Evolutionary conservation across 345 rosid species (phyloP), one percentile per base, ranked within the genome.

Genomic region (Passiflora organensis): DNA sequence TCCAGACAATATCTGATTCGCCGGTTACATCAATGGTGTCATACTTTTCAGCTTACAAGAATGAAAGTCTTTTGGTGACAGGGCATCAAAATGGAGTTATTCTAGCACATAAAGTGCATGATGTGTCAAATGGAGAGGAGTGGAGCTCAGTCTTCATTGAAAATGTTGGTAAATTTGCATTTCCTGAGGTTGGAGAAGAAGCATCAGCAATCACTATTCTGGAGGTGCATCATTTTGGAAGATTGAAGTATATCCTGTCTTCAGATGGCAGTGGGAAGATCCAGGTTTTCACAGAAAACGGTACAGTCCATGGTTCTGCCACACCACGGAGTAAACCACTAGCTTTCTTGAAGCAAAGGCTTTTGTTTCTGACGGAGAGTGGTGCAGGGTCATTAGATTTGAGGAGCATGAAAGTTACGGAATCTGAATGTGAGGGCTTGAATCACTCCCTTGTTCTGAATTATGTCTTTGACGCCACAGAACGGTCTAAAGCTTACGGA

Each of bases 341-440:
- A 5, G 89, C 77, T 6, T 89, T 93, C 74, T 72, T 86, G 76
- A 89, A 86, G 76, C 99, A 89, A 63, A 89, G 96, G 74, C 80
- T 86, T 60, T 72, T 93, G 82, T 93, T 93, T 73, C 80, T 93
- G 65, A 89, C 96, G 0, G 89, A 89, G 63, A 77, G 68, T 13
- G 97, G 99, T 60, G 95, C 97, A n/a, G 96, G 99, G 24, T 93
- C 97, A 11, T 51, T 93, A 64, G 95, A 89, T 42, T 80, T 89
- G 67, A 82, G 91, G 73, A 86, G 64, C 77, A 93, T 89, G 97
- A 89, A 76, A 65, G 58, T 93, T 20, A 77, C 83, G 69, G 96
- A 89, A 69, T 76, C 96, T 0, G 86, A 85, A 24, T 93, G 97
- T 62, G 97, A 93, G 72, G 94, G 94, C 11, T 58, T 86, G 69